A percentile compares a stretch with the other conserved stretches of the same genome.
Evolutionary conservation across 2,329 filamentous ascomycete species (phyloP).

Genomic region (Tolypocladium sp.): DNA sequence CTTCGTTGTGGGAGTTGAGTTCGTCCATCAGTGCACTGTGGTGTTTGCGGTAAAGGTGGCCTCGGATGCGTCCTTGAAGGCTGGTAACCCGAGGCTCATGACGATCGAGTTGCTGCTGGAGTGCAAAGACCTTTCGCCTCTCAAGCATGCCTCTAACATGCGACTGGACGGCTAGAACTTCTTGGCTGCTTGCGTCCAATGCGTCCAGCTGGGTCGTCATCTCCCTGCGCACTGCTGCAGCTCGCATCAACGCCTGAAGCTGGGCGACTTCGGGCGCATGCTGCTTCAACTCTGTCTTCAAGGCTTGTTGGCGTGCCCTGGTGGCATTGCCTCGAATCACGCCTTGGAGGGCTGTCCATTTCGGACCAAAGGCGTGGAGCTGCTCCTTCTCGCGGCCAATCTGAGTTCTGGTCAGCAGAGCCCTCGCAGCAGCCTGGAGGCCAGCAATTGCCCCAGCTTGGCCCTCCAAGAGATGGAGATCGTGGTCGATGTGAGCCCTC

Average conservation of each 20-base stretch:
- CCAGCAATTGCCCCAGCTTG: conserved; percentile 40
- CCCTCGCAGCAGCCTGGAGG: conserved; percentile 60
- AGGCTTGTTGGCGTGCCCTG: conserved; percentile 32
- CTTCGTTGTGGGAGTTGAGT: conserved; percentile 58
- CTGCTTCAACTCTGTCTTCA: conserved; percentile 38
- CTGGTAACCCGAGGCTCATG: conserved; percentile 47
- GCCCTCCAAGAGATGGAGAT: conserved; percentile 41
- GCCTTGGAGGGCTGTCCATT: conserved; percentile 37
- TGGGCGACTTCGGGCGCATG: conserved; percentile 33
- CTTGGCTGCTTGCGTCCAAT: conserved; percentile 35
- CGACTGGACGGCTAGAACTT: conserved; percentile 46
- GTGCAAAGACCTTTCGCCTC: conserved; percentile 37
- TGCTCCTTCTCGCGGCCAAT: conserved; percentile 40
- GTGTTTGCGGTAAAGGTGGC: conserved; percentile 52
- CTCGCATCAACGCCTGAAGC: conserved; percentile 45
- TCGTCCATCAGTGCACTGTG: conserved; percentile 57
- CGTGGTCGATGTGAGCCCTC: conserved; percentile 45
- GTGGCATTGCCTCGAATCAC: conserved; percentile 36
- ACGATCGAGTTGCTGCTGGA: conserved; percentile 46
- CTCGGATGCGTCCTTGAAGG: conserved; percentile 60
- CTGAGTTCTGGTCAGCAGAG: conserved; percentile 47
- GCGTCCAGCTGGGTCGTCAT: conserved; percentile 37
- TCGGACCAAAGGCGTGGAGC: conserved; percentile 37
- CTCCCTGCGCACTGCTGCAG: conserved; percentile 42
- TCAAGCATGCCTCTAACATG: conserved; percentile 52